Conservation (phyloP, 1,284 basidiomycete genomes). For the Agroathelia rolfsii region DNA sequence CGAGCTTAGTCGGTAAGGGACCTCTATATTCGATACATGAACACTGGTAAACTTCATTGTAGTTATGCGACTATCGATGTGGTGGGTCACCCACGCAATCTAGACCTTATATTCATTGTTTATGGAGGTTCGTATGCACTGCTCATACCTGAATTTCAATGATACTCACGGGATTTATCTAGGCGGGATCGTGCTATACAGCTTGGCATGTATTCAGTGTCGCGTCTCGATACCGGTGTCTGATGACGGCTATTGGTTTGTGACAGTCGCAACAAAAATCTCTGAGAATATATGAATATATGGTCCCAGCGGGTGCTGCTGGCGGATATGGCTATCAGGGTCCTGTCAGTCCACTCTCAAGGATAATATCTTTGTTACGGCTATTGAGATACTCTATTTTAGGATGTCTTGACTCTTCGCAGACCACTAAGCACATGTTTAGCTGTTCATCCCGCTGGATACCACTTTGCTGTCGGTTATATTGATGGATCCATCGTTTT, state of each 20-base stretch:
- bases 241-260: neutral
- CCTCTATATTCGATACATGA: slow-evolving; percentile 2
- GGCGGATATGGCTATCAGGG: slow-evolving; percentile 60
- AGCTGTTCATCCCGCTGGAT: slow-evolving; percentile 59
- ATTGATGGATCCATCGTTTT: slow-evolving; percentile 84
- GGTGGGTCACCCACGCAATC: slow-evolving; percentile 69
- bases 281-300: slow-evolving; percentile 56
- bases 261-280: slow-evolving; percentile 51
- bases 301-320: slow-evolving; percentile 69
- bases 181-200: slow-evolving; percentile 69
- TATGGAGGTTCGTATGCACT: slow-evolving; percentile 54
- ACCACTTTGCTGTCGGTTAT: slow-evolving; percentile 64
- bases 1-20: neutral
- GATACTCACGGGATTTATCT: slow-evolving; percentile 4
- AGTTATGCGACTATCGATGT: slow-evolving; percentile 48
- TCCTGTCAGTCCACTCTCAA: slow-evolving; percentile 27
- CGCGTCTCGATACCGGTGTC: neutral
- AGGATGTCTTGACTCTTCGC: slow-evolving; percentile 67
- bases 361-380: neutral
- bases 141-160: slow-evolving; percentile 3
- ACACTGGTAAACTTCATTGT: slow-evolving; percentile 1
- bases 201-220: slow-evolving; percentile 41
- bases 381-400: slow-evolving; percentile 6
- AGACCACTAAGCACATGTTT: slow-evolving; percentile 66
- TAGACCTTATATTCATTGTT: slow-evolving; percentile 74